phyloP scores from a whole-genome alignment of 257 asterid species.

The Avicennia marina region DNA sequence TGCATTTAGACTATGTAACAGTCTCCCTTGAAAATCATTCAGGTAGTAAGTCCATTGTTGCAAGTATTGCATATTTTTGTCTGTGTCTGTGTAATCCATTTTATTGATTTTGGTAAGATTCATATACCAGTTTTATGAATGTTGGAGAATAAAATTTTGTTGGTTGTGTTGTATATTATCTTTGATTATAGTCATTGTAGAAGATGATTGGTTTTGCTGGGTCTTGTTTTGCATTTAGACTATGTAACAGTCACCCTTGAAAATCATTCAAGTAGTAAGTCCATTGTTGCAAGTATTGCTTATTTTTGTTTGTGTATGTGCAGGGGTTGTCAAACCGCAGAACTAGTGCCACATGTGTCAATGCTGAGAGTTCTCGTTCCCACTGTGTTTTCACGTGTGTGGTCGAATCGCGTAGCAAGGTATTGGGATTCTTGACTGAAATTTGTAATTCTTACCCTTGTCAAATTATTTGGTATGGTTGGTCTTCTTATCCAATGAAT shows the following conservation, averaged over 20 bases:
- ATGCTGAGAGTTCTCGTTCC: constrained; percentile 98
- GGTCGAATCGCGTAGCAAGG: constrained; percentile 97
- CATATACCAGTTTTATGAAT: too few species aligned
- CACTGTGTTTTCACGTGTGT: constrained; percentile 98
- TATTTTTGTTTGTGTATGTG: constrained; percentile 14
- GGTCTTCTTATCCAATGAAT: constrained; percentile 2
- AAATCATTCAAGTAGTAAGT: too few species aligned
- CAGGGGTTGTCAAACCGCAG: constrained; percentile 95
- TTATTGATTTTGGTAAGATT: too few species aligned
- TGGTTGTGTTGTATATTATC: neutral
- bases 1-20: neutral
- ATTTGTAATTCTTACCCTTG: neutral
- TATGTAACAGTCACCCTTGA: too few species aligned
- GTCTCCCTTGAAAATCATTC: constrained; percentile 11
- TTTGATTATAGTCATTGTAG: too few species aligned
- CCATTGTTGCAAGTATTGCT: neutral
- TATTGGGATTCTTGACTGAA: constrained; percentile 23
- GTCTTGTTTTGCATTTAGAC: too few species aligned
- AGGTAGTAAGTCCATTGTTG: constrained; percentile 5
- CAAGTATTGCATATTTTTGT: too few species aligned
- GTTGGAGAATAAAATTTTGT: too few species aligned
- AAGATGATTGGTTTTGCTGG: too few species aligned
- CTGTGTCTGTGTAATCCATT: too few species aligned
- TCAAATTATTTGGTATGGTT: neutral
- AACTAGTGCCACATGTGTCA: constrained; percentile 82